Conservation (phyloP, 345 rosid genomes). For the Eucalyptus coolabah region DNA sequence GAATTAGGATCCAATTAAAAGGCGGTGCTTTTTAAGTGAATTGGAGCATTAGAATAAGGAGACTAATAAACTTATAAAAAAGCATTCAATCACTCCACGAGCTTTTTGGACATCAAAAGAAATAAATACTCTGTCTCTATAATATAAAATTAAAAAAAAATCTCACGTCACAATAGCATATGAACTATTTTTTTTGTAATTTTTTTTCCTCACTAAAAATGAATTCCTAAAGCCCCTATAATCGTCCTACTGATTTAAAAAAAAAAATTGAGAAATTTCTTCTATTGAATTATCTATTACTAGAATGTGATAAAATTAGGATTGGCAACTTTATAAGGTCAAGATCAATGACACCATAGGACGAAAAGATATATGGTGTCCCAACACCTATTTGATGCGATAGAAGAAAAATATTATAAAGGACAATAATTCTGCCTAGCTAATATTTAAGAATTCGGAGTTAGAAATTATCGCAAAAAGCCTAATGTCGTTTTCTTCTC, state of each 20-base stretch:
- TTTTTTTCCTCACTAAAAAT: neutral
- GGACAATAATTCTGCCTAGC: no score
- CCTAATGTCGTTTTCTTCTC: neutral
- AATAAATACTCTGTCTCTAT: neutral
- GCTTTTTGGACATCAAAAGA: neutral
- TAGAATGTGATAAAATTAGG: neutral
- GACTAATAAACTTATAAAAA: no score
- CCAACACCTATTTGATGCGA: neutral
- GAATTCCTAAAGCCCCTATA: neutral
- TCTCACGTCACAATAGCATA: neutral
- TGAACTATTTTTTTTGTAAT: neutral
- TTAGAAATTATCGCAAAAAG: neutral
- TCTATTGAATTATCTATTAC: neutral
- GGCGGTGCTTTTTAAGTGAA: neutral
- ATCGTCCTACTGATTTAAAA: neutral
- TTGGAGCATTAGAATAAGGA: neutral
- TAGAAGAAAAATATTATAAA: no score
- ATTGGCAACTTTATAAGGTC: neutral
- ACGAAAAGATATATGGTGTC: neutral
- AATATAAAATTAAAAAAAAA: no score
- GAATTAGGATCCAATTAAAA: neutral
- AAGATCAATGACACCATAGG: neutral
- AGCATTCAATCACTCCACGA: neutral
- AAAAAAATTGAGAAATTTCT: neutral
- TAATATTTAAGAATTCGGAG: neutral